phyloP scores from a whole-genome alignment of 257 asterid genomes.

The Przewalskia tangutica region DNA sequence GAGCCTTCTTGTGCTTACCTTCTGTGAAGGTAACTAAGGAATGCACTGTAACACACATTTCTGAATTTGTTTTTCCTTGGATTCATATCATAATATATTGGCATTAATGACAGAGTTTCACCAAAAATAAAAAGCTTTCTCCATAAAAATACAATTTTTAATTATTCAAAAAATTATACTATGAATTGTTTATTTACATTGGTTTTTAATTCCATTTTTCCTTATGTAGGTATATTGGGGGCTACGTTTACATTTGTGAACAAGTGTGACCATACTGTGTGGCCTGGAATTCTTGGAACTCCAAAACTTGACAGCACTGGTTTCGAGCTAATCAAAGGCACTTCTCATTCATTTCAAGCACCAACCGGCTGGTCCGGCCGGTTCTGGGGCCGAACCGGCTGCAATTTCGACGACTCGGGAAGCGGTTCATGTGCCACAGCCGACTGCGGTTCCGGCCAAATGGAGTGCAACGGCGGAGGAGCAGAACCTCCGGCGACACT shows the following conservation, averaged over 20 bases:
- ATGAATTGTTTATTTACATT: not conserved
- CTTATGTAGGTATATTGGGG: constrained; percentile 14
- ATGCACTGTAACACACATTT: not conserved
- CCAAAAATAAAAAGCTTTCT: not conserved
- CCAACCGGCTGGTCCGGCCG: constrained; percentile 87
- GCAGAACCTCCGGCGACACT: constrained; percentile 65
- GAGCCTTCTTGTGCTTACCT: constrained; percentile 8
- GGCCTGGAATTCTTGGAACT: constrained; percentile 67
- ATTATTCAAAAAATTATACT: not conserved
- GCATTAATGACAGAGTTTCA: no score
- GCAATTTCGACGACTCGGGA: constrained; percentile 43
- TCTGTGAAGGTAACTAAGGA: not conserved
- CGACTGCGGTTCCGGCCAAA: constrained; percentile 56
- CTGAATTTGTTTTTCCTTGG: no score
- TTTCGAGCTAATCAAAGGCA: constrained; percentile 45
- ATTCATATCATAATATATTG: no score
- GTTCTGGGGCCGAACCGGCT: constrained; percentile 75
- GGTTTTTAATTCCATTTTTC: not conserved
- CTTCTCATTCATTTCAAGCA: constrained; percentile 46
- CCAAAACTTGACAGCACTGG: constrained; percentile 52
- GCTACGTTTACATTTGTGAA: constrained; percentile 58
- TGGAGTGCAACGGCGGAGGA: constrained; percentile 72
- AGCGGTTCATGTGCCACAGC: constrained; percentile 59
- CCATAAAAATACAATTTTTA: not conserved
- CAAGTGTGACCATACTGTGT: constrained; percentile 55